phyloP scores from a whole-genome alignment of 179 eudicot genomes.

The Beta macrorhiza region DNA sequence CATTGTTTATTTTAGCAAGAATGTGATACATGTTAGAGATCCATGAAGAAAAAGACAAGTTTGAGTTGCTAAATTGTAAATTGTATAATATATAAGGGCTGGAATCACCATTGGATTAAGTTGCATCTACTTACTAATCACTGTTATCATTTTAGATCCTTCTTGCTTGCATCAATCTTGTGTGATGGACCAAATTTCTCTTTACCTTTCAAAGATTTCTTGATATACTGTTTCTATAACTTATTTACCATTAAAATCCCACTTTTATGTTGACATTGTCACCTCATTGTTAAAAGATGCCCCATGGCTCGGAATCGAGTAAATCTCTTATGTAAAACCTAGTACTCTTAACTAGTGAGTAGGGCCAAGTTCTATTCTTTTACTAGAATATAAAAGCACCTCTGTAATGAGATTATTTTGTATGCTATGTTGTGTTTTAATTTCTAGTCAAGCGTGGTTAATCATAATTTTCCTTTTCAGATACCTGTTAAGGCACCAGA shows the following conservation, averaged over 20 bases:
- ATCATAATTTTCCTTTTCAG: constrained; percentile 27
- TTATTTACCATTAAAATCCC: background rate
- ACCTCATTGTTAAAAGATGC: background rate
- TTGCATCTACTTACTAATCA: background rate
- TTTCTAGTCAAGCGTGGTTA: background rate
- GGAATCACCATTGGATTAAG: background rate
- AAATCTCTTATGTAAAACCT: no score
- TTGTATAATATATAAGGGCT: background rate
- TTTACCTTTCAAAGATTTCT: background rate
- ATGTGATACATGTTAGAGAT: background rate
- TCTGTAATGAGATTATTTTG: background rate
- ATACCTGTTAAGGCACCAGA: constrained; percentile 74
- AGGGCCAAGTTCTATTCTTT: no score
- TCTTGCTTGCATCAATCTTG: background rate
- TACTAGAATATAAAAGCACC: background rate
- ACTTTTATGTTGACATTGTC: background rate
- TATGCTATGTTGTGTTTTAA: background rate
- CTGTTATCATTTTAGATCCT: background rate
- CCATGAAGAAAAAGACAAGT: background rate
- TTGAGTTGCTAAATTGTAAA: background rate
- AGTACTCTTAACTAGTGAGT: background rate
- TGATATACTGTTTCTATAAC: background rate
- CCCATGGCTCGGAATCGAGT: background rate
- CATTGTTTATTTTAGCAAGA: background rate
- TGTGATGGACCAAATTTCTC: background rate